Base-by-base conservation (phyloP, 2,329 filamentous ascomycete genomes). In the Pseudogymnoascus sp. region DNA sequence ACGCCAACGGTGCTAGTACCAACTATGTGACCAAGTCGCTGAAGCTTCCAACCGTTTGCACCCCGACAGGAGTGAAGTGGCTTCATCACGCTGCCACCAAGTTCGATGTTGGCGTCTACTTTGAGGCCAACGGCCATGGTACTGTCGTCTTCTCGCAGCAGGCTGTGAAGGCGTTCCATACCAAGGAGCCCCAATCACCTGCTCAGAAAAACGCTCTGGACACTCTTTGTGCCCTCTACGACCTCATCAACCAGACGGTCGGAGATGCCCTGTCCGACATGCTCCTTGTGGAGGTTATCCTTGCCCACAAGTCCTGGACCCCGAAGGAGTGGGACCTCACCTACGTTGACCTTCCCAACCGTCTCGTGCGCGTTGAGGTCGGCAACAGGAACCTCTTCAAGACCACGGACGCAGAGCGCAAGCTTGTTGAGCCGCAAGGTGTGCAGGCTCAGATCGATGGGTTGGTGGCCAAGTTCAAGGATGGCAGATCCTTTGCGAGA, bases 241-340 rank as follows among this genome's bases (percentile, higher is more conserved):
- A 97, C 70, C 83, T 99, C 67, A 96, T 99, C 80, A 99, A 99
- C 81, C 95, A 99, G 80, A 95, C 95, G 0, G 93, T 97, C 57
- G 95, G 95, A 62, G 95, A 99, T 74, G 95, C 95, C 57, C 84
- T 99, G 64, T 96, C 92, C 0, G 95, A 99, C 77, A 90, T 97
- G 83, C 85, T 99, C 54, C 86, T 99, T 72, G 93, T 97, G 40
- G 95, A 99, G 77, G 90, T 93, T 36, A 95, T 97, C 69, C 87
- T 99, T 42, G 93, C 95, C 5, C 92, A 97, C 83, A 97, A 97
- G 80, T 83, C 82, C 69, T 99, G 93, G 93, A 86, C 85, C 26
- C 87, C 92, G 54, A 87, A 88, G 74, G 91, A 97, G 75, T 99
- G 95, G 95, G 86, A 93, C 66, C 85, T 86, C 68, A 97, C 92